Evolutionary conservation across 1,284 basidiomycete species (phyloP), one percentile per base, ranked within the genome.

Genomic region (Cronartium quercuum): DNA sequence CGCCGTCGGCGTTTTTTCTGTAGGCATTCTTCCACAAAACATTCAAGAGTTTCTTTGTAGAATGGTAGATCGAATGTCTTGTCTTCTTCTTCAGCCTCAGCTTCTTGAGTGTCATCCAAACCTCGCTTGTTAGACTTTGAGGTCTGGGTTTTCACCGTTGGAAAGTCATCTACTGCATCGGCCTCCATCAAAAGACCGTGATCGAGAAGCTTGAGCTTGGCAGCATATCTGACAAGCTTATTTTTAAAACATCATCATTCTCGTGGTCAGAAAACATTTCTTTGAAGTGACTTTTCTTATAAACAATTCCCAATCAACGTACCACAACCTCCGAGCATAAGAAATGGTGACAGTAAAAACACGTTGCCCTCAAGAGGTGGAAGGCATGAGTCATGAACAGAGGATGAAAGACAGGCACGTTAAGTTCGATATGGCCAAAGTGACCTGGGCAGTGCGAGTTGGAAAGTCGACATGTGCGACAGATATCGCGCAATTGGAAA

Each of bases 381-480:
- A 90, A 94, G 85, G 91, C 90, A 80, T 96, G 92, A 64, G 86
- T 86, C 89, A 98, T 94, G 84, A 98, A 99, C 38, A 99, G 85
- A 0, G 96, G 96, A 81, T 99, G 95, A 82, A 91, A 98, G 13
- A 98, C 92, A 35, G 96, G 94, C 24, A 91, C 87, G 10, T 96
- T 93, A 6, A 99, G 88, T 79, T 98, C 94, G 78, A 99, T 95
- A 83, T 98, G 96, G n/a, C 96, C 96, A 84, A 92, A 98, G 83
- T 99, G 96, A 6, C 96, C 96, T 0, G 96, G 95, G 82, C 96
- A 99, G 76, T 90, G 89, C 83, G 90, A 98, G 80, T 92, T 94
- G 65, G 88, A 91, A 78, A 95, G 87, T 74, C 87, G 89, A 82
- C 96, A 99, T 83, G 96, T 97, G 78, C 90, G 85, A 83, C 96